These are phyloP conservation scores for Ruellia speciosa DNA, from an alignment of 305 asterid species.

Conservation along the genomic window DNA sequence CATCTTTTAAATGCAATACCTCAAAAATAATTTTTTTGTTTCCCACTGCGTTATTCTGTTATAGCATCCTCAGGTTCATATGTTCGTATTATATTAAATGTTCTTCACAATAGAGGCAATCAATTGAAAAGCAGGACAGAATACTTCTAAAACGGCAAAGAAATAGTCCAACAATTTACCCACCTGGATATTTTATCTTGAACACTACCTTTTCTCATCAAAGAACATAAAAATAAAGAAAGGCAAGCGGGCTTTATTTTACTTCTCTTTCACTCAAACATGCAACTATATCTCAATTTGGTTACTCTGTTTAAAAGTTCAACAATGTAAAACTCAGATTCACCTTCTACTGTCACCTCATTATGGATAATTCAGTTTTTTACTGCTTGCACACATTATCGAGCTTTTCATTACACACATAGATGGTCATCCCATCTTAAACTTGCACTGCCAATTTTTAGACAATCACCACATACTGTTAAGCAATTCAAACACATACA, in stretches of 20 bases:
- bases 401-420: too few species aligned
- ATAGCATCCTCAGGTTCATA: neutral
- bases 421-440: neutral
- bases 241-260: too few species aligned
- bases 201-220: too few species aligned
- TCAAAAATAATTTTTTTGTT: constrained; percentile 5
- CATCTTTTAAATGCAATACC: neutral
- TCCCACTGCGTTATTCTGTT: neutral
- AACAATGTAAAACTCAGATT: neutral
- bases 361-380: neutral
- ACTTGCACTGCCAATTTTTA: neutral
- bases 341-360: neutral
- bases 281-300: neutral
- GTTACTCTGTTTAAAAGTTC: neutral
- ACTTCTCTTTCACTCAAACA: too few species aligned
- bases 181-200: too few species aligned
- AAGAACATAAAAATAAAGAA: too few species aligned
- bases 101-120: too few species aligned
- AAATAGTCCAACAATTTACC: too few species aligned
- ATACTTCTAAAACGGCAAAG: neutral
- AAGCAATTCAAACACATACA: neutral
- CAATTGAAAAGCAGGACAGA: neutral
- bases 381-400: neutral
- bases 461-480: neutral
- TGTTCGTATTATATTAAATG: neutral